phyloP scores from a whole-genome alignment of 129 eudicot genomes.

The Cynara cardunculus region DNA sequence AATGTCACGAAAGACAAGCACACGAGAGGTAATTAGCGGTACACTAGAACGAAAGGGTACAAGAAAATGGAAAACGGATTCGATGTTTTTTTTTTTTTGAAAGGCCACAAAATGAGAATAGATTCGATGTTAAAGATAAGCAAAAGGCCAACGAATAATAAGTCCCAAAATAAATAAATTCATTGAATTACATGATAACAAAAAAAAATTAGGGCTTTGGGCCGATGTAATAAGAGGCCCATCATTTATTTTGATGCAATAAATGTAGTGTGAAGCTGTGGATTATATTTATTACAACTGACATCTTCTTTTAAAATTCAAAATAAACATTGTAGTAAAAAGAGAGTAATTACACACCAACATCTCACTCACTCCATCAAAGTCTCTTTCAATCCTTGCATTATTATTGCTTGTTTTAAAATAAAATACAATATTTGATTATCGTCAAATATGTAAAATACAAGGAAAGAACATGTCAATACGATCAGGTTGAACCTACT shows the following conservation, averaged over 20 bases:
- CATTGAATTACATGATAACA: no score
- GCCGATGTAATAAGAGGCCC: neutral
- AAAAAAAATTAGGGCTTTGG: neutral
- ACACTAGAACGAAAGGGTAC: neutral
- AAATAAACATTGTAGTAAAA: neutral
- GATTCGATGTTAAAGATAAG: neutral
- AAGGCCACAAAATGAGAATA: neutral
- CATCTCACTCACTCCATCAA: no score
- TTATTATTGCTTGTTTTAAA: no score
- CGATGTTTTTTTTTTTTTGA: no score
- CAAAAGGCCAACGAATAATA: neutral
- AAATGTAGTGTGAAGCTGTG: neutral
- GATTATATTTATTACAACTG: neutral
- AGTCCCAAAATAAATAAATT: neutral
- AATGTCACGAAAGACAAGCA: neutral
- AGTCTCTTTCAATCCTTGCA: no score
- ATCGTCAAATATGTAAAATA: no score
- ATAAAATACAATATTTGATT: no score
- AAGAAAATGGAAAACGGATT: no score
- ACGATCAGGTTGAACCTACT: no score
- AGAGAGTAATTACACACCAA: no score
- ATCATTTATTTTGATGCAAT: neutral
- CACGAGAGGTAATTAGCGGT: neutral
- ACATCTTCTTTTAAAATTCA: neutral
- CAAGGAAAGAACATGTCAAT: no score